Evolutionary conservation across 768 basidiomycete species (phyloP), one percentile per base, ranked within the genome.

Genomic region (Leccinum obscurum): DNA sequence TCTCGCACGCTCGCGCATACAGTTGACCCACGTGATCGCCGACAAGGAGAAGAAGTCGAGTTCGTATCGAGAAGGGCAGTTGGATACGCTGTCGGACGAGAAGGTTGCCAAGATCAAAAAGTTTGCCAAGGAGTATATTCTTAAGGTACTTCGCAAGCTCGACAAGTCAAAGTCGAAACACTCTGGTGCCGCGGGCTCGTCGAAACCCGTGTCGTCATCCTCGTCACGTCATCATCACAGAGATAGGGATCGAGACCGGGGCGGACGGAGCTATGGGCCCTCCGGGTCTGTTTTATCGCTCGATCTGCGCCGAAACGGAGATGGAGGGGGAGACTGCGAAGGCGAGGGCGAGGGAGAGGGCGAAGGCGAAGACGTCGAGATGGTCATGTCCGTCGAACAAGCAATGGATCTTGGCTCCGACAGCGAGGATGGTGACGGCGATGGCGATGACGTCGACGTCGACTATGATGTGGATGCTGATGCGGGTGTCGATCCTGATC

Each of bases 41-140:
- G 90, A 95, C 54, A 97, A 97, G 74, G 96, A 99, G 80, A 96
- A 96, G 75, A 96, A 94, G 72, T 91, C 92, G 0, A 76, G 86
- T 3, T 86, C 84, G 48, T 98, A 90, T 69, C 83, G 81, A 58
- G 86, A 89, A n/a, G 82, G 83, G 20, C 83, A 83, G 56, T 81
- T 96, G 14, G 90, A 93, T 3, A 44, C 82, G 2, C 81, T 98
- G 24, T 87, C 92, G 3, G 90, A 95, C 4, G 95, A 98, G 64
- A 98, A 98, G 72, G 77, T 83, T 22, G 68, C 71, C 50, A 98
- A 98, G 77, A 94, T 98, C 74, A 96, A 93, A 76, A 89, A 91
- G 69, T 98, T 95, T 70, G 80, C 89, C 35, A 94, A 96, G 74
- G 93, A 97, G 48, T 98, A 92, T 72, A 87, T 95, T 58, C 77